These are phyloP conservation scores for Pythium sp. DNA, from an alignment of 352 stramenopile species.

Conservation along the genomic window DNA sequence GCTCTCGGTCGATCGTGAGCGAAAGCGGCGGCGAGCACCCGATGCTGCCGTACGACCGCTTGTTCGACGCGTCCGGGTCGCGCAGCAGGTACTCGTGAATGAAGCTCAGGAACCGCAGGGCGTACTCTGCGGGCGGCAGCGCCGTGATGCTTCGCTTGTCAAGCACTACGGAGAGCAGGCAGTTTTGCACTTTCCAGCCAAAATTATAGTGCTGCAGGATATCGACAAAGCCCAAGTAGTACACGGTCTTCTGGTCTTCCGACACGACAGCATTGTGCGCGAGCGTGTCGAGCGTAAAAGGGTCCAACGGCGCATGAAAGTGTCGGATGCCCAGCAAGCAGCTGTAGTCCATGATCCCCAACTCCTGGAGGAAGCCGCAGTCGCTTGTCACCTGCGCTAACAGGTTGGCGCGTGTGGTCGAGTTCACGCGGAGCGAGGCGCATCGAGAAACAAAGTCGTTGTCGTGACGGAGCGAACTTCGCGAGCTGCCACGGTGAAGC, in stretches of 20 bases:
- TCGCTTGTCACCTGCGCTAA: constrained; percentile 81
- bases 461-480: constrained; percentile 67
- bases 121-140: constrained; percentile 79
- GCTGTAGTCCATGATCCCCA: constrained; percentile 89
- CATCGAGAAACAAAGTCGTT: constrained; percentile 74
- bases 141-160: constrained; percentile 80
- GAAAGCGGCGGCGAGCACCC: constrained; percentile 25
- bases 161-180: constrained; percentile 59
- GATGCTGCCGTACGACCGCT: constrained; percentile 76
- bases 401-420: constrained; percentile 68
- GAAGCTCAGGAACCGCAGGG: constrained; percentile 82
- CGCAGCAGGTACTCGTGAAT: constrained; percentile 82
- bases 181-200: constrained; percentile 83
- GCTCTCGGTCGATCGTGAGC: constrained; percentile 12
- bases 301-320: constrained; percentile 45
- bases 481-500: constrained; percentile 48
- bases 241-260: constrained; percentile 60
- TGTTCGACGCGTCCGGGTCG: constrained; percentile 48
- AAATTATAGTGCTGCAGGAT: constrained; percentile 86
- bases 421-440: constrained; percentile 66
- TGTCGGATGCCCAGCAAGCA: constrained; percentile 75
- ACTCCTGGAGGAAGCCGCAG: constrained; percentile 80
- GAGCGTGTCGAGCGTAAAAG: constrained; percentile 45
- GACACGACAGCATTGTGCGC: constrained; percentile 83
- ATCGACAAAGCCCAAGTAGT: constrained; percentile 85